Base-by-base conservation (phyloP, 257 asterid species). In the Solanum habrochaites region DNA sequence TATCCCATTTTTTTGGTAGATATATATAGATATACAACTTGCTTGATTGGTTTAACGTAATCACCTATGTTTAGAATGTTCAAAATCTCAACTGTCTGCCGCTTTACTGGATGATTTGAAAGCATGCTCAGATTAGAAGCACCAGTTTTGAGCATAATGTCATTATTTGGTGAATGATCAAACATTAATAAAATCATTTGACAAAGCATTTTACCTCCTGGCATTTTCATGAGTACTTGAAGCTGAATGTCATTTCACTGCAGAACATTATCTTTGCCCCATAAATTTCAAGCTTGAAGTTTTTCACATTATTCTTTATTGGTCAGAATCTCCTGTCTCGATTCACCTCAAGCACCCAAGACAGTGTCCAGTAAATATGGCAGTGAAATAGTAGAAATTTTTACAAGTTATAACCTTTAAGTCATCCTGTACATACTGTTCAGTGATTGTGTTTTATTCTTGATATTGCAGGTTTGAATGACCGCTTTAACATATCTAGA, bases 331-430 rank as follows among this genome's bases (percentile, higher is more conserved):
- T n/a, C n/a, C n/a, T n/a, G n/a, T n/a, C n/a, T n/a, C n/a, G n/a
- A n/a, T n/a, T 89, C 91, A 89, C 60, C 95, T 96, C 74, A 94
- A 95, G 92, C 99, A 96, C 91, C 97, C 98, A 8, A 96, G n/a
- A 96, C 85, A 96, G 95, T 52, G 99, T 96, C 91, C 99, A 91
- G 92, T 96, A n/a, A 96, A 90, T 95, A 90, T 60, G 98, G 99
- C 49, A 94, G 98, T 92, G 98, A 96, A 91, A 93, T 93, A 85
- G 99, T 96, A 83, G 99, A 90, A 2, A 31, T 40, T 85, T 45
- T 52, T 27, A 4, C 42, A 10, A 71, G 18, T 72, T 16, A 16
- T 27, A 47, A 27, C 15, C 42, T n/a, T 80, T 47, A 56, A 69
- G 25, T 12, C 81, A 40, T 27, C 10, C 66, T 80, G 32, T 78